phyloP scores from a whole-genome alignment of 148 eudicot genomes.

The Fagopyrum esculentum region DNA sequence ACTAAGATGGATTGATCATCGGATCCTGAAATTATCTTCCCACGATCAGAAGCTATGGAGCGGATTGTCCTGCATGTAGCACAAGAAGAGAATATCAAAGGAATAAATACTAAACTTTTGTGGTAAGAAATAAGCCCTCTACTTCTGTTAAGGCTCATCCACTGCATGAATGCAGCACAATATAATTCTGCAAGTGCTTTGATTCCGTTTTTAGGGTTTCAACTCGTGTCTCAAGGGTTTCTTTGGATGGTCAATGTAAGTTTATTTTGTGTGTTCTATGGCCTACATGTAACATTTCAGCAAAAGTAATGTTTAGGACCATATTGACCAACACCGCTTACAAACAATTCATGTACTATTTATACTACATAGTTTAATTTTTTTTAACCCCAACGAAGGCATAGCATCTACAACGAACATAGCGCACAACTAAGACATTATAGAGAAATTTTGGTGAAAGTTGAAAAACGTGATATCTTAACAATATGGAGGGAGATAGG shows the following conservation, averaged over 20 bases:
- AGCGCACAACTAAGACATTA: background rate
- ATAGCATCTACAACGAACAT: background rate
- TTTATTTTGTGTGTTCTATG: background rate
- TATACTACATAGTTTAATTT: too few species aligned
- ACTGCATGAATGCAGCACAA: background rate
- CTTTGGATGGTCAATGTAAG: too few species aligned
- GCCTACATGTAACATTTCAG: background rate
- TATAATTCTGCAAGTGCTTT: background rate
- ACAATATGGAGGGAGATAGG: background rate
- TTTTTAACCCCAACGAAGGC: background rate
- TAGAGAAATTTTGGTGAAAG: background rate
- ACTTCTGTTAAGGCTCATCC: background rate
- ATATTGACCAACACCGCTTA: too few species aligned
- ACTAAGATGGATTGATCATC: constrained; percentile 89
- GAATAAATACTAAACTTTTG: constrained; percentile 2
- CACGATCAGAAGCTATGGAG: constrained; percentile 85
- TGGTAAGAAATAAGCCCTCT: background rate
- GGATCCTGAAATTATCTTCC: constrained; percentile 84
- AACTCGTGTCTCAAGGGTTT: background rate
- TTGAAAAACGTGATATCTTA: background rate
- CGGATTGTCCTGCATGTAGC: constrained; percentile 49
- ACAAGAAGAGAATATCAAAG: background rate
- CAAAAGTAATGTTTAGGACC: too few species aligned
- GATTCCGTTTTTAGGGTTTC: background rate
- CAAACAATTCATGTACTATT: too few species aligned